Conservation (phyloP, 2,329 filamentous ascomycete genomes). For the Xenosphaeropsis pyriputrescens region DNA sequence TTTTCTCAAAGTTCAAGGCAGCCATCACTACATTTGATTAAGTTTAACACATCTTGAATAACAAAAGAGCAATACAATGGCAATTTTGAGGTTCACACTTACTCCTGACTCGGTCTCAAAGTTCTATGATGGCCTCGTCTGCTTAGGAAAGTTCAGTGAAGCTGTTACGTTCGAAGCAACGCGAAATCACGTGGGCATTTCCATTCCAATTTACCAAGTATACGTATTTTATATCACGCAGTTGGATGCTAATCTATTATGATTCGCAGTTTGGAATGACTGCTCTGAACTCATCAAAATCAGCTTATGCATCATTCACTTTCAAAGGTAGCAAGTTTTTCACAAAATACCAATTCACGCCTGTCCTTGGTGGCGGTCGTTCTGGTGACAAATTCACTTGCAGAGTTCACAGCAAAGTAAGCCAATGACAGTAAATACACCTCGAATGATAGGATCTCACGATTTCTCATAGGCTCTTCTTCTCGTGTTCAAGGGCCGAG, state of each 20-base stretch:
- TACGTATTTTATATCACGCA: too few relatives aligned
- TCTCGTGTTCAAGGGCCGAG: slow-evolving; percentile 58
- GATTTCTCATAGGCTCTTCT: slow-evolving; percentile 25
- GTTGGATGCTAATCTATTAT: slow-evolving; percentile 3
- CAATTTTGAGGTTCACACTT: slow-evolving; percentile 57
- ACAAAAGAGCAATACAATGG: slow-evolving; percentile 24
- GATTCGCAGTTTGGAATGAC: slow-evolving; percentile 50
- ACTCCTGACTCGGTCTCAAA: slow-evolving; percentile 57
- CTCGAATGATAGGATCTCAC: not conserved
- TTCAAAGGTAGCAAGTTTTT: slow-evolving; percentile 58
- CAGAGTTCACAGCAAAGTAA: slow-evolving; percentile 56
- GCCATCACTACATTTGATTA: too few relatives aligned
- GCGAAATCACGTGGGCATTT: slow-evolving; percentile 41
- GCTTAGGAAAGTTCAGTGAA: slow-evolving; percentile 68
- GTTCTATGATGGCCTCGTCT: slow-evolving; percentile 59
- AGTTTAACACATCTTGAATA: too few relatives aligned
- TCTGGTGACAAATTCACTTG: slow-evolving; percentile 48
- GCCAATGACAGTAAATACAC: slow-evolving; percentile 4
- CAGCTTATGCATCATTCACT: slow-evolving; percentile 60
- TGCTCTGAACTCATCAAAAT: slow-evolving; percentile 66
- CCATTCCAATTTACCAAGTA: slow-evolving; percentile 4
- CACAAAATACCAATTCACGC: slow-evolving; percentile 53
- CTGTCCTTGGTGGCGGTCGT: slow-evolving; percentile 11
- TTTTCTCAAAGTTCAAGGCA: too few relatives aligned
- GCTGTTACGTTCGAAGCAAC: slow-evolving; percentile 62